A percentile compares a stretch with the other conserved stretches of the same genome.
Evolutionary conservation across 768 basidiomycete species (phyloP).

Genomic region (Mycena polygramma): DNA sequence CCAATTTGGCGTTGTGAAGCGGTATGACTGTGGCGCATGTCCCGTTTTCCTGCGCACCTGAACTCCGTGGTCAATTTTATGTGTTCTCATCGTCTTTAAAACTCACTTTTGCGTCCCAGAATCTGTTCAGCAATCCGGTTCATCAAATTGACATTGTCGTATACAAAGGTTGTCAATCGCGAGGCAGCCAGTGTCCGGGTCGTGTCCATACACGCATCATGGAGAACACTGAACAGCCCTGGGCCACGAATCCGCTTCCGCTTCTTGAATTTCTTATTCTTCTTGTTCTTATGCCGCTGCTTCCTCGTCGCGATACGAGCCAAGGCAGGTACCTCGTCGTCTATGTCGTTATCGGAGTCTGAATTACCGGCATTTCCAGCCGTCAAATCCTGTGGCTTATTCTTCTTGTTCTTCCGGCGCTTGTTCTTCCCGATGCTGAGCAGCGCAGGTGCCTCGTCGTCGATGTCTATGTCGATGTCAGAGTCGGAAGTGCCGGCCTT

Average conservation of each 20-base stretch:
- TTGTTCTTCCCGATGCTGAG: no score
- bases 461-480: no score
- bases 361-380: no score
- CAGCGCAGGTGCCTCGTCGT: no score
- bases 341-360: no score
- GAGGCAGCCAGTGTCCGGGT: neutral
- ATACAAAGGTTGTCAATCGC: neutral
- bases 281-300: neutral
- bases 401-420: no score
- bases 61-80: no score
- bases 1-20: slow-evolving; percentile 31
- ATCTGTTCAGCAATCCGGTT: slow-evolving; percentile 3
- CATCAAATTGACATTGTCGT: slow-evolving; percentile 13
- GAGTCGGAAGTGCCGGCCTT: no score
- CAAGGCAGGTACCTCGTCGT: no score
- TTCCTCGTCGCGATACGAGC: no score
- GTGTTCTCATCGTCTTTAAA: no score
- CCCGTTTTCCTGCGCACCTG: slow-evolving; percentile 45
- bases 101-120: slow-evolving; percentile 7
- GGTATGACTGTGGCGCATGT: slow-evolving; percentile 44
- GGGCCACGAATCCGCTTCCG: neutral
- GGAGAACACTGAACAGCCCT: neutral
- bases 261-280: neutral
- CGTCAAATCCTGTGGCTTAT: no score
- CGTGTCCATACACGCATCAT: neutral